Base-by-base conservation (phyloP, 2,329 filamentous ascomycete species). In the Xylariales sp. region DNA sequence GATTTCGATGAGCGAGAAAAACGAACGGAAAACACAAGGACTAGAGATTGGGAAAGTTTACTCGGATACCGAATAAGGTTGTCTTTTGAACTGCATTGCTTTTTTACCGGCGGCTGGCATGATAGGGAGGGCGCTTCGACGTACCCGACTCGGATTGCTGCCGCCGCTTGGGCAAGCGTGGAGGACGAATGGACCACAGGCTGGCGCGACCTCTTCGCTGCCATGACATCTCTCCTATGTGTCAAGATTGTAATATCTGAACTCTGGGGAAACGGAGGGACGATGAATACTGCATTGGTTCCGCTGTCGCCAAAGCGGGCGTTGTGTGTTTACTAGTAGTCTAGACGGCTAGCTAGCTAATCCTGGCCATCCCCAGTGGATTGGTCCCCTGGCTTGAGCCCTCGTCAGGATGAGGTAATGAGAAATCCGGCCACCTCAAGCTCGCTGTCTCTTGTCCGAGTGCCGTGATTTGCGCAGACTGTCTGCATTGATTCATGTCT, bases 141-240 rank as follows among this genome's bases (percentile, higher is more conserved):
- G n/a, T 32, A 19, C 19, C 33, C 15, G 15, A 32, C 8, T 7
- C 16, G 38, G 29, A 15, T n/a, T 33, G 19, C 5, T 14, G 12
- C 27, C 38, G 38, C 38, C 24, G 8, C 38, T 39, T 27, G 38
- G 45, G 46, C 49, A 49, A 44, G 52, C 51, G 53, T 47, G 52
- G 49, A 56, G 51, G 52, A 52, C 44, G 29, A 45, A 50, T 45
- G 51, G 49, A 55, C 55, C 56, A 58, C 56, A 53, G 55, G 55
- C 50, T 57, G 55, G 56, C 51, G 51, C 55, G 54, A 55, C 51
- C 55, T 56, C 51, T 57, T 57, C 52, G 57, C 55, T 51, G 53
- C 56, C 56, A 52, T 46, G 36, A 47, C 40, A 50, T 48, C 52
- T 48, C 52, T 58, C 48, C 44, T 58, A 57, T 60, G 51, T 59